Conservation (phyloP, 306 rosid species). For the Cucurbita maxima region DNA sequence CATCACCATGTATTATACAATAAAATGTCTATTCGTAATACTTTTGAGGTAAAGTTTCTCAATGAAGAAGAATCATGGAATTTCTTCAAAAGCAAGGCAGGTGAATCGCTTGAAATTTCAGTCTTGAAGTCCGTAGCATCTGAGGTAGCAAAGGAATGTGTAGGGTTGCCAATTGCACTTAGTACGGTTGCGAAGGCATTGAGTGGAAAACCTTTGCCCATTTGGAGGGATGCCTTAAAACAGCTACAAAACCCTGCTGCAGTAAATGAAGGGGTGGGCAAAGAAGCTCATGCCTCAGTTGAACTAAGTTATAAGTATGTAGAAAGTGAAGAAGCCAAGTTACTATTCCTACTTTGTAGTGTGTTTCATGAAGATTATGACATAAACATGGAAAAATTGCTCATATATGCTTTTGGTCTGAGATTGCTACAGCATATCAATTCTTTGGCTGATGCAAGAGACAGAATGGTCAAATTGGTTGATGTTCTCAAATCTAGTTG, state of each 20-base stretch:
- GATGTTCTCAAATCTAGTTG: slow-evolving; percentile 4
- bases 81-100: slow-evolving; percentile 1
- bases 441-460: slow-evolving; percentile 4
- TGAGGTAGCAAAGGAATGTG: slow-evolving; percentile 1
- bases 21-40: background rate
- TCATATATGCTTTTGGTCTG: background rate
- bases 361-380: slow-evolving; percentile 6
- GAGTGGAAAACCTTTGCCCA: background rate
- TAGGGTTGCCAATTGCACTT: slow-evolving; percentile 10
- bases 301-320: slow-evolving; percentile 12
- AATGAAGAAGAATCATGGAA: slow-evolving; percentile 2
- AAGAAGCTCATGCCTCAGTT: background rate
- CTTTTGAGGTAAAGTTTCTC: background rate
- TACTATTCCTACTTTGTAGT: slow-evolving; percentile 9
- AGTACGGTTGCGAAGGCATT: slow-evolving; percentile 4
- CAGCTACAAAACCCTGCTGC: background rate
- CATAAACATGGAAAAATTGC: background rate
- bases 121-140: background rate
- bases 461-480: background rate
- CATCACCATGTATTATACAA: background rate
- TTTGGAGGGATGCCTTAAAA: slow-evolving; percentile 1
- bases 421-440: background rate
- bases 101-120: background rate
- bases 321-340: background rate
- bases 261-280: background rate